These are phyloP conservation scores for Viridothelium virens DNA, from an alignment of 495 filamentous ascomycete species.

Conservation along the genomic window DNA sequence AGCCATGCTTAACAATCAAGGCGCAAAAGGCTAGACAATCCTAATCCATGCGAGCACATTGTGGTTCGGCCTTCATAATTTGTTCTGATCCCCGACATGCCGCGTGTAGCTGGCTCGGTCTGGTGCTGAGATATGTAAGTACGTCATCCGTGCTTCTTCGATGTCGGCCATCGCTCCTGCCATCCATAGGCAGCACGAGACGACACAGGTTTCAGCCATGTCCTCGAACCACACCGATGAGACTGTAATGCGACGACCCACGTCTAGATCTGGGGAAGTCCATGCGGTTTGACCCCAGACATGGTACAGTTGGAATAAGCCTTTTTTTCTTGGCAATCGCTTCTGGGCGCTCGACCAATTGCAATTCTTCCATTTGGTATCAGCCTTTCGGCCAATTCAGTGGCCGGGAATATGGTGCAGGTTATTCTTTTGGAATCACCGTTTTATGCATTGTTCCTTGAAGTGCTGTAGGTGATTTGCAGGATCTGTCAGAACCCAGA, in stretches of 20 bases:
- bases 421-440: neutral
- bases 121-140: neutral
- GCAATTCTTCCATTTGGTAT: neutral
- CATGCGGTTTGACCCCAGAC: neutral
- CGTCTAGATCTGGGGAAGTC: slow-evolving; percentile 7
- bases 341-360: neutral
- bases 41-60: too few species aligned
- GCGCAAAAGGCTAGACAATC: too few species aligned
- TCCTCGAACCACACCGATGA: neutral
- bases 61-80: too few species aligned
- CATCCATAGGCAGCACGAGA: neutral
- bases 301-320: slow-evolving; percentile 4
- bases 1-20: too few species aligned
- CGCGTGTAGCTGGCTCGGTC: too few species aligned
- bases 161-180: neutral
- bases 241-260: slow-evolving; percentile 2
- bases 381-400: neutral
- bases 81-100: too few species aligned
- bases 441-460: neutral
- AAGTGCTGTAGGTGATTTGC: neutral
- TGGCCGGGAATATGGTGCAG: neutral
- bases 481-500: neutral
- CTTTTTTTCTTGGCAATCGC: neutral
- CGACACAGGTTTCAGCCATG: neutral
- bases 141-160: neutral